Percentiles rank a stretch among this genome's conserved stretches.
Conservation (phyloP, 148 eudicot species). For the Fagopyrum esculentum region DNA sequence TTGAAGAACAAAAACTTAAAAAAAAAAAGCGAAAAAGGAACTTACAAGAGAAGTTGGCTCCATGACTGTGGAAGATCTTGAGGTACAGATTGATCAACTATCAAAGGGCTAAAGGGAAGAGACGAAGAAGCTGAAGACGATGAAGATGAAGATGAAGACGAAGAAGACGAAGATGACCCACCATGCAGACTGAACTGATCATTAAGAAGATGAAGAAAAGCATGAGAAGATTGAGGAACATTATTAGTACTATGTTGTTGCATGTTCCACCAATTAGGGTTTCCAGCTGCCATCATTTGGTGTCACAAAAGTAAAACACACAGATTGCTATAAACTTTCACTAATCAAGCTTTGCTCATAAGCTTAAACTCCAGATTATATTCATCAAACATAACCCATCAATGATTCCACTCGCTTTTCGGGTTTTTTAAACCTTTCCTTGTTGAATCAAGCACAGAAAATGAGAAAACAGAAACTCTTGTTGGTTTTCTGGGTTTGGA, state of each 20-base stretch:
- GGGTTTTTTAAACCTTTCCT: neutral
- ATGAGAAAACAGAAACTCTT: neutral
- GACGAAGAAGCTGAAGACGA: conserved; percentile 29
- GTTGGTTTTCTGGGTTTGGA: neutral
- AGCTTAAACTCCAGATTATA: neutral
- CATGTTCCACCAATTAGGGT: conserved; percentile 90
- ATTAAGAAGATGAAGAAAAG: conserved; percentile 9
- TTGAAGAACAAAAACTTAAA: neutral
- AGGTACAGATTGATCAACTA: conserved; percentile 22
- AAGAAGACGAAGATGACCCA: conserved; percentile 20
- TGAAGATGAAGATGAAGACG: conserved; percentile 24
- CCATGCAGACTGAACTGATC: conserved; percentile 6
- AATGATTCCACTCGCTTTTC: neutral
- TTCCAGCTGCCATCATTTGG: conserved; percentile 67
- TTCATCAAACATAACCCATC: conserved; percentile 3
- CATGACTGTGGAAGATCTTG: conserved; percentile 68
- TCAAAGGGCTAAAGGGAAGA: conserved; percentile 28
- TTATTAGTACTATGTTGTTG: conserved; percentile 27
- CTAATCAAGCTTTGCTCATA: neutral
- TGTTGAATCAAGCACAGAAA: neutral
- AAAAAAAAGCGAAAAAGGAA: conserved; percentile 23
- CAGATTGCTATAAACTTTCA: neutral
- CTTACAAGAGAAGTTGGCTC: conserved; percentile 76
- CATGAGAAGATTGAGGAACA: conserved; percentile 20
- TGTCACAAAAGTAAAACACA: neutral